Evolutionary conservation across 306 rosid genomes (phyloP).

Genomic region (Rosa chinensis): DNA sequence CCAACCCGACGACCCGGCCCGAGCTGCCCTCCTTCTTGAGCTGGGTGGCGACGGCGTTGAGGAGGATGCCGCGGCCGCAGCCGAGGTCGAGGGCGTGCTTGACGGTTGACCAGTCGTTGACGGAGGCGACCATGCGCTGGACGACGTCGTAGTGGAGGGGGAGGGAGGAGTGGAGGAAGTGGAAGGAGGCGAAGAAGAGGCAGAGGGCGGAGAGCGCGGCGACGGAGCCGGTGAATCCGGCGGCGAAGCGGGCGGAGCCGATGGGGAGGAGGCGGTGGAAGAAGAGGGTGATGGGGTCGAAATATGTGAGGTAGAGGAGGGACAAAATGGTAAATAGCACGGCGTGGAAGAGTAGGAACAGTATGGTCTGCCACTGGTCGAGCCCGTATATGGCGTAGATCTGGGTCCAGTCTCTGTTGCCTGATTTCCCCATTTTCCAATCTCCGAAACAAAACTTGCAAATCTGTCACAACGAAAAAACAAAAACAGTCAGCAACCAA

Average conservation of each 20-base stretch:
- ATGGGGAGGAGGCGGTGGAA: conserved; percentile 55
- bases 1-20: conserved; percentile 91
- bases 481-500: not conserved
- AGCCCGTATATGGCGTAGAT: conserved; percentile 91
- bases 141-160: conserved; percentile 93
- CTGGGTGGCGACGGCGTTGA: conserved; percentile 93
- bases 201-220: conserved; percentile 79
- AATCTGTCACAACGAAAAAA: not conserved
- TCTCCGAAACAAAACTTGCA: not conserved
- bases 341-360: conserved; percentile 75
- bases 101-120: conserved; percentile 91
- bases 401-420: conserved; percentile 80
- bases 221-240: conserved; percentile 84
- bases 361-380: conserved; percentile 87
- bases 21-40: conserved; percentile 87
- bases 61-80: conserved; percentile 92
- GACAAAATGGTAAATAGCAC: conserved; percentile 66
- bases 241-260: conserved; percentile 73
- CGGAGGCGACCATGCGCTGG: conserved; percentile 76
- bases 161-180: conserved; percentile 89
- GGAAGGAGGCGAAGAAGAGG: conserved; percentile 83
- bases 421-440: conserved; percentile 54
- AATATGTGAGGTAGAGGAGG: conserved; percentile 63
- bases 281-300: conserved; percentile 47
- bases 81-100: conserved; percentile 93